phyloP scores from a whole-genome alignment of 257 asterid species.

The Gentiana macrophylla region DNA sequence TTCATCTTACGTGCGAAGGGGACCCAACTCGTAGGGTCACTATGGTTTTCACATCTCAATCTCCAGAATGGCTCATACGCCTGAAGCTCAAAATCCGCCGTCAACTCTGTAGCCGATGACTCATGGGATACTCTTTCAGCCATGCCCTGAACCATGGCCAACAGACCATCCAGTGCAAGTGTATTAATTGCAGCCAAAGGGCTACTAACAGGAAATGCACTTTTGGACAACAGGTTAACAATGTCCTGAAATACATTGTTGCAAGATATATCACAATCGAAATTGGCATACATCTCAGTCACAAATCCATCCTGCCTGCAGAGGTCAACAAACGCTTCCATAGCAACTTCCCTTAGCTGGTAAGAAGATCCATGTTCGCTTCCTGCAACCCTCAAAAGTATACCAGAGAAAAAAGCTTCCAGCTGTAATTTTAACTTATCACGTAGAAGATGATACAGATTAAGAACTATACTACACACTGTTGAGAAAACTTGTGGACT shows the following conservation, averaged over 20 bases:
- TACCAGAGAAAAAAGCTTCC: conserved; percentile 78
- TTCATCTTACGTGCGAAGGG: conserved; percentile 68
- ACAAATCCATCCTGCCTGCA: conserved; percentile 85
- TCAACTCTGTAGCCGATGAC: conserved; percentile 30
- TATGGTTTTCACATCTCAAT: conserved; percentile 46
- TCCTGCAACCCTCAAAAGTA: conserved; percentile 72
- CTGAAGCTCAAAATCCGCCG: conserved; percentile 27
- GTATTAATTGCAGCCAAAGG: conserved; percentile 79
- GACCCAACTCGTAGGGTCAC: conserved; percentile 64
- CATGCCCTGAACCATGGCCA: conserved; percentile 79
- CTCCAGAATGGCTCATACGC: conserved; percentile 72
- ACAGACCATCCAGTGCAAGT: conserved; percentile 87
- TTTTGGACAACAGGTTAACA: conserved; percentile 70
- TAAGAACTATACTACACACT: conserved; percentile 87
- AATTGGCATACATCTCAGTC: conserved; percentile 79
- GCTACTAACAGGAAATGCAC: conserved; percentile 84
- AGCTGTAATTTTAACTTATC: conserved; percentile 70
- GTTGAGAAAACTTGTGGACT: conserved; percentile 94
- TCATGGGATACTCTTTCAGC: conserved; percentile 63
- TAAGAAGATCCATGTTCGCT: conserved; percentile 79
- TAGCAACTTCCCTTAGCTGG: conserved; percentile 94
- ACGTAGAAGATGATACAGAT: conserved; percentile 88
- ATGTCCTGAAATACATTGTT: conserved; percentile 75
- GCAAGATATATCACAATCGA: conserved; percentile 84
- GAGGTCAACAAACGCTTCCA: conserved; percentile 90